phyloP scores from a whole-genome alignment of 345 rosid species.

The Ailanthus altissimus region DNA sequence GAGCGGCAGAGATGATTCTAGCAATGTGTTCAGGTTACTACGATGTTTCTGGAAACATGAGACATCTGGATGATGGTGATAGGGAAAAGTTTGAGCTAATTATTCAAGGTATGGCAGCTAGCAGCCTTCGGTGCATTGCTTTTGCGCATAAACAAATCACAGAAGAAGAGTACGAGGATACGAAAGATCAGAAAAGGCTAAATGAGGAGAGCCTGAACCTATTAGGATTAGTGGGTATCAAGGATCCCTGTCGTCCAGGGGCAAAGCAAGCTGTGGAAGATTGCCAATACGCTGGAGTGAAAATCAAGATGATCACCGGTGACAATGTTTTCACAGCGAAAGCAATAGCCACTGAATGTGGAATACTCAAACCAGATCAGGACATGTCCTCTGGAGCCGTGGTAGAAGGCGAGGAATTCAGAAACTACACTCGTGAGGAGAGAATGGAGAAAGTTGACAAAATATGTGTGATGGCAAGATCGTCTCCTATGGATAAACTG shows the following conservation, averaged over 20 bases:
- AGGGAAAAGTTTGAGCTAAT: conserved; percentile 41
- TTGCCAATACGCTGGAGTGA: conserved; percentile 70
- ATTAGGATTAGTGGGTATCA: conserved; percentile 70
- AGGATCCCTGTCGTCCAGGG: conserved; percentile 73
- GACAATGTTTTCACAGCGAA: conserved; percentile 73
- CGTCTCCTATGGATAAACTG: conserved; percentile 73
- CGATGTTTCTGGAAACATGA: conserved; percentile 46
- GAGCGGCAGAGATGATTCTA: conserved; percentile 76
- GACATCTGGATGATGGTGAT: conserved; percentile 32
- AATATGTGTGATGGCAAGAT: conserved; percentile 79
- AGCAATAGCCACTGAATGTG: conserved; percentile 81
- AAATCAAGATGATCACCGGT: conserved; percentile 77
- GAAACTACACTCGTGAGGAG: conserved; percentile 43
- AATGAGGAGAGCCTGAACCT: conserved; percentile 47
- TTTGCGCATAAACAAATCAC: conserved; percentile 52
- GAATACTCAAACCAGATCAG: conserved; percentile 47
- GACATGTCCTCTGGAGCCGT: conserved; percentile 44
- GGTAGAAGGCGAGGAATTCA: conserved; percentile 61
- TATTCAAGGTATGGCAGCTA: conserved; percentile 66
- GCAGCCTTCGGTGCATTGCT: conserved; percentile 71
- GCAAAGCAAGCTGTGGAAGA: conserved; percentile 61
- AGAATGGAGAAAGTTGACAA: conserved; percentile 50
- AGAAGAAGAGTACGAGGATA: conserved; percentile 20
- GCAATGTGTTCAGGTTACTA: conserved; percentile 64
- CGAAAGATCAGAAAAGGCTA: conserved; percentile 28